A percentile compares a stretch with the other conserved stretches of the same genome.
These are phyloP conservation scores for Oemleria cerasiformis DNA, from an alignment of 306 rosid genomes.

Conservation along the genomic window DNA sequence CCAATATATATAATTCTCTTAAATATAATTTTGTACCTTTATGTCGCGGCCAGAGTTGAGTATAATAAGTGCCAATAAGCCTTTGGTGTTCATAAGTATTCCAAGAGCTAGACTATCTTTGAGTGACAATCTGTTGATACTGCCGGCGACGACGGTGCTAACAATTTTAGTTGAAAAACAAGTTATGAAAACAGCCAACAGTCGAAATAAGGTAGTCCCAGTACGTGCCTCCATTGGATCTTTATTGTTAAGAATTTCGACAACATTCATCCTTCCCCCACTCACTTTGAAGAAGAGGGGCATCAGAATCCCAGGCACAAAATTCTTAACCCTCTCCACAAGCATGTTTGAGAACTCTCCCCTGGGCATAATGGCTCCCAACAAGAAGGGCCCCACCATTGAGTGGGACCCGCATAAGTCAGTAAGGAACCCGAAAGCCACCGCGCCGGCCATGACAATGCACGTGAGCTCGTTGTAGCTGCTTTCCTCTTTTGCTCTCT, in stretches of 20 bases:
- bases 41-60: constrained; percentile 24
- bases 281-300: constrained; percentile 25
- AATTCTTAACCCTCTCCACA: constrained; percentile 25
- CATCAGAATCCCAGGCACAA: constrained; percentile 30
- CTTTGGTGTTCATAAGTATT: constrained; percentile 39
- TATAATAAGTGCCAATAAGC: constrained; percentile 30
- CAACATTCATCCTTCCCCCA: constrained; percentile 19
- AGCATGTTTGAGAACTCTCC: constrained; percentile 30
- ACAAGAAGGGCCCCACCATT: constrained; percentile 32
- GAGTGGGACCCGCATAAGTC: constrained; percentile 44
- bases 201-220: constrained; percentile 2
- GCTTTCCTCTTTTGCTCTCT: neutral
- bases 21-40: constrained; percentile 13
- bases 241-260: neutral
- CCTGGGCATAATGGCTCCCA: constrained; percentile 40
- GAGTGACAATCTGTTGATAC: constrained; percentile 23
- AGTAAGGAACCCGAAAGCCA: constrained; percentile 24
- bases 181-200: constrained; percentile 3
- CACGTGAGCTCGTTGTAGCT: constrained; percentile 25
- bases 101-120: constrained; percentile 35
- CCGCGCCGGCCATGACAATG: constrained; percentile 21
- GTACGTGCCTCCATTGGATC: neutral
- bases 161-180: constrained; percentile 20
- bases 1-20: too few relatives aligned
- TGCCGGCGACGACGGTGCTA: constrained; percentile 24